Evolutionary conservation across 345 rosid genomes (phyloP).

Genomic region (Dimocarpus longan): DNA sequence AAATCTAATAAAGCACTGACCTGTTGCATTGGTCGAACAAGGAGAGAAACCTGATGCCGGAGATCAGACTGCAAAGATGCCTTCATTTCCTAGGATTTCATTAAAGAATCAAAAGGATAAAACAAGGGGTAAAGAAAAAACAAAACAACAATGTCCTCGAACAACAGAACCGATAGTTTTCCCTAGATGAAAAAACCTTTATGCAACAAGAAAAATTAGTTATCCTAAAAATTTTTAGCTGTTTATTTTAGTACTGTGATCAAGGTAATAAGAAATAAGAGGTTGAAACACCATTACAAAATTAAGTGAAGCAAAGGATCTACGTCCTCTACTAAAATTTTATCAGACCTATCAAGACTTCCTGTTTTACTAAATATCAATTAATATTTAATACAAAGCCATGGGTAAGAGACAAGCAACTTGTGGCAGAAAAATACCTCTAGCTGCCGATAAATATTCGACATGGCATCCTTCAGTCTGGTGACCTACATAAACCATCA

Average conservation of each 20-base stretch:
- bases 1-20: constrained; percentile 38
- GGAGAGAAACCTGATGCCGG: constrained; percentile 84
- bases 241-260: neutral
- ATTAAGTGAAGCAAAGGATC: neutral
- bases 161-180: neutral
- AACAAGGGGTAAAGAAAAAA: neutral
- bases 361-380: neutral
- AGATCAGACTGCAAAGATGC: constrained; percentile 75
- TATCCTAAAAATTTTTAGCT: neutral
- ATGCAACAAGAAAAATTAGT: neutral
- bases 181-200: neutral
- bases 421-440: constrained; percentile 52
- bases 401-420: neutral
- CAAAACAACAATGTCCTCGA: neutral
- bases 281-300: neutral
- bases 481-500: constrained; percentile 55
- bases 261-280: neutral
- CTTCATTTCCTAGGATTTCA: constrained; percentile 65
- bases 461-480: constrained; percentile 88
- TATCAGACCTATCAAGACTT: neutral
- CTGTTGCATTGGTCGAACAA: constrained; percentile 95
- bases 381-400: neutral
- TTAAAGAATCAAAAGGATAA: neutral
- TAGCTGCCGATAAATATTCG: constrained; percentile 73
- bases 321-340: neutral